Evolutionary conservation across 805 yeast species (phyloP).

Genomic region (Candida cerambycidarum): DNA sequence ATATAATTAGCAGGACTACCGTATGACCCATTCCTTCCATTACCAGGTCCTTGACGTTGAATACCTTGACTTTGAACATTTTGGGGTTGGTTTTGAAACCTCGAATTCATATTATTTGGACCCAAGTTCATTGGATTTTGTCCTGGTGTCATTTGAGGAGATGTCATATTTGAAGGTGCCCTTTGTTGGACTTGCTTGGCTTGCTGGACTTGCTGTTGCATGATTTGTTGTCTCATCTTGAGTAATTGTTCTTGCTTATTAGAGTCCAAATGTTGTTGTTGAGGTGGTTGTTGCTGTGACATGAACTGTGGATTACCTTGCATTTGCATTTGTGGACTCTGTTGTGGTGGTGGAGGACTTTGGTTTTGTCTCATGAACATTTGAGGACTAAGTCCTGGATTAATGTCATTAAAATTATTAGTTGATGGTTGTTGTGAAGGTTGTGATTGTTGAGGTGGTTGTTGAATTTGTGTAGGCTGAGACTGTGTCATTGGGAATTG

Average conservation of each 20-base stretch:
- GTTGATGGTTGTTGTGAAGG: conserved; percentile 1
- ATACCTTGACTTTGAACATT: background rate
- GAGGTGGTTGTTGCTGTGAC: conserved; percentile 22
- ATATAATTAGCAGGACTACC: conserved; percentile 12
- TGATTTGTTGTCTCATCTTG: conserved; percentile 39
- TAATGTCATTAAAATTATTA: conserved; percentile 4
- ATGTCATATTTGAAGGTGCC: background rate
- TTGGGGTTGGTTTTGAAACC: conserved; percentile 5
- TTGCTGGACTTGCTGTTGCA: conserved; percentile 28
- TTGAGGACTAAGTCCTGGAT: conserved; percentile 18
- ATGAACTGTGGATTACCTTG: conserved; percentile 4
- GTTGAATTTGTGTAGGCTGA: background rate
- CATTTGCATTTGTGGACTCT: conserved; percentile 19
- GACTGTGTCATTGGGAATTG: conserved; percentile 12
- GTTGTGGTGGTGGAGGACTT: conserved; percentile 8
- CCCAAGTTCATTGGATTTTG: too few species aligned
- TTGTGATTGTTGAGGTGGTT: background rate
- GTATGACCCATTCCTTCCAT: conserved; percentile 5
- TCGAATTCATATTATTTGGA: conserved; percentile 13
- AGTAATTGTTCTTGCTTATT: conserved; percentile 33
- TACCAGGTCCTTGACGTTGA: background rate
- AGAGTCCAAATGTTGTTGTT: conserved; percentile 18
- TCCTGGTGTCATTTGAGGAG: conserved; percentile 11
- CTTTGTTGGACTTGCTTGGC: conserved; percentile 16
- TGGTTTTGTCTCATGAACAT: conserved; percentile 21